Conservation (phyloP, 805 yeast species). For the Pichia californica region DNA sequence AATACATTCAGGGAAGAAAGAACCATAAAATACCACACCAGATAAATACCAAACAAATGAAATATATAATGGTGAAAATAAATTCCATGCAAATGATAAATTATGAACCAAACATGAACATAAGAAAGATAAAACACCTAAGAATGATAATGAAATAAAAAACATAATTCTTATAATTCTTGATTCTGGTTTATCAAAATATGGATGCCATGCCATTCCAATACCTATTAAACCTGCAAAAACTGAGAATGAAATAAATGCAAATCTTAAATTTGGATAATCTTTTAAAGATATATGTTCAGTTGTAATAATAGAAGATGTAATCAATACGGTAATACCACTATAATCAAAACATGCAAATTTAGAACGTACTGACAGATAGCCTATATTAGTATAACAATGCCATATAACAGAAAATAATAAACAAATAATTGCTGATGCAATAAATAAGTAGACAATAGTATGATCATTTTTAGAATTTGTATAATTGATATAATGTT, state of each 20-base stretch:
- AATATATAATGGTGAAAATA: slow-evolving; percentile 64
- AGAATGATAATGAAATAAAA: slow-evolving; percentile 67
- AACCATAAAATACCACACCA: slow-evolving; percentile 86
- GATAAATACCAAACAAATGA: slow-evolving; percentile 67
- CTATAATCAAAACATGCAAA: slow-evolving; percentile 94
- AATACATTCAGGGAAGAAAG: slow-evolving; percentile 84
- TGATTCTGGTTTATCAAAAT: slow-evolving; percentile 82
- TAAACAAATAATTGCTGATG: slow-evolving; percentile 72
- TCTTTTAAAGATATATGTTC: slow-evolving; percentile 74
- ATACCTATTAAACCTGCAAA: slow-evolving; percentile 69
- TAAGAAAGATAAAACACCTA: slow-evolving; percentile 65
- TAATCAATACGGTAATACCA: slow-evolving; percentile 85
- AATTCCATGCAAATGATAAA: slow-evolving; percentile 39
- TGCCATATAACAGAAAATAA: slow-evolving; percentile 85
- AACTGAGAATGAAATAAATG: slow-evolving; percentile 55
- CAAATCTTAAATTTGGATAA: slow-evolving; percentile 39
- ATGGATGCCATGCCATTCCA: slow-evolving; percentile 84
- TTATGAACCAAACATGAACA: slow-evolving; percentile 54
- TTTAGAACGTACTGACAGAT: slow-evolving; percentile 51
- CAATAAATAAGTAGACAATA: slow-evolving; percentile 56
- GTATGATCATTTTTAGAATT: slow-evolving; percentile 34
- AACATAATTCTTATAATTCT: slow-evolving; percentile 74
- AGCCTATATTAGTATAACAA: slow-evolving; percentile 76
- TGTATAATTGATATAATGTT: slow-evolving; percentile 36
- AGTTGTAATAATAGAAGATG: slow-evolving; percentile 81